phyloP scores from a whole-genome alignment of 371 early-diverging fungal genomes.

The Lichtheimia ramosa region DNA sequence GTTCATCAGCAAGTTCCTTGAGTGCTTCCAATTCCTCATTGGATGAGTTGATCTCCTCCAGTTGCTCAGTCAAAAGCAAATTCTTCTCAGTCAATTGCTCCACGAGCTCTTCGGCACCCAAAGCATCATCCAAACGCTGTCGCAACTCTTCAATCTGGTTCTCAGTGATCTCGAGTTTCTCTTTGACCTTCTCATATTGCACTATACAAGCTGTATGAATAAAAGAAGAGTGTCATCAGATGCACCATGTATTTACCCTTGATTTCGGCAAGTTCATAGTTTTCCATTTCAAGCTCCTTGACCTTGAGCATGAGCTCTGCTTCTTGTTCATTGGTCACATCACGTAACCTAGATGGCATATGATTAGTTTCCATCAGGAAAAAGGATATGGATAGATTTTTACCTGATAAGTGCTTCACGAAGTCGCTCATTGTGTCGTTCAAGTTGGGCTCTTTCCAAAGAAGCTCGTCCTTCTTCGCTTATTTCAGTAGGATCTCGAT shows the following conservation, averaged over 20 bases:
- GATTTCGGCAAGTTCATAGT: constrained; percentile 56
- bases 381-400: not conserved
- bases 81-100: constrained; percentile 83
- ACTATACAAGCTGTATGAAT: constrained; percentile 18
- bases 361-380: not conserved
- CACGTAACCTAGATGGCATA: constrained; percentile 63
- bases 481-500: constrained; percentile 27
- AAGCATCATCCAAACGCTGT: constrained; percentile 78
- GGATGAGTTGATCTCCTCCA: constrained; percentile 75
- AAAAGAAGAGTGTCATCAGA: too few relatives aligned
- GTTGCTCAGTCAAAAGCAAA: constrained; percentile 63
- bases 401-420: constrained; percentile 82
- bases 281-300: constrained; percentile 71
- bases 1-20: constrained; percentile 87
- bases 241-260: constrained; percentile 15
- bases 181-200: constrained; percentile 57
- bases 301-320: constrained; percentile 63
- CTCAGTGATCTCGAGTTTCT: constrained; percentile 67
- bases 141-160: constrained; percentile 81
- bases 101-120: constrained; percentile 81
- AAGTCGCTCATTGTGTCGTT: constrained; percentile 84
- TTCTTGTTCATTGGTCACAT: constrained; percentile 75
- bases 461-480: constrained; percentile 47
- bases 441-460: constrained; percentile 67
- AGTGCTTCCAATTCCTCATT: constrained; percentile 91